A percentile compares a stretch with the other conserved stretches of the same genome.
Evolutionary conservation across 805 yeast species (phyloP).

Genomic region (Candida argentea): DNA sequence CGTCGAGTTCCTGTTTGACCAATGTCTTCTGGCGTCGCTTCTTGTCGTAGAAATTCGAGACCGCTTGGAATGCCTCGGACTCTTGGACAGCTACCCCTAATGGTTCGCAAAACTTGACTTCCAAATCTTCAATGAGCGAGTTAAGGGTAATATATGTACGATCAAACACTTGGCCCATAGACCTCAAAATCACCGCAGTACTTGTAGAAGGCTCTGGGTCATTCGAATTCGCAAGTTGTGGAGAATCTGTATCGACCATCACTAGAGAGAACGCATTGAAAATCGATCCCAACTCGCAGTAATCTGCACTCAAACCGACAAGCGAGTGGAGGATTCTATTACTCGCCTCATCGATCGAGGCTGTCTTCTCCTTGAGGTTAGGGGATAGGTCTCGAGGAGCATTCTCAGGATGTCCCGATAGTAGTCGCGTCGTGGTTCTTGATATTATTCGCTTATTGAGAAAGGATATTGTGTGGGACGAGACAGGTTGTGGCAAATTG

Average conservation of each 20-base stretch:
- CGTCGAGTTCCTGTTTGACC: constrained; percentile 22
- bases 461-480: constrained; percentile 20
- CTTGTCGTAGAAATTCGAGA: constrained; percentile 45
- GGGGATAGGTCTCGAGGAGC: too few species aligned
- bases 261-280: constrained; percentile 47
- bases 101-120: constrained; percentile 56
- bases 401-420: too few species aligned
- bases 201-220: too few species aligned
- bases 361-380: too few species aligned
- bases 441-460: constrained; percentile 20
- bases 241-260: constrained; percentile 16
- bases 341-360: constrained; percentile 53
- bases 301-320: constrained; percentile 50
- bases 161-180: constrained; percentile 81
- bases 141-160: constrained; percentile 46
- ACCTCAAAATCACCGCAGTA: constrained; percentile 43
- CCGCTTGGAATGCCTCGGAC: constrained; percentile 45
- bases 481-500: constrained; percentile 23
- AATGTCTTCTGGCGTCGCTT: constrained; percentile 24
- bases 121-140: constrained; percentile 41
- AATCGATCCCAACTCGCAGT: constrained; percentile 63
- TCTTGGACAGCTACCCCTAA: constrained; percentile 63
- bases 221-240: too few species aligned
- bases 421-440: too few species aligned
- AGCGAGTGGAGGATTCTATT: constrained; percentile 45